These are phyloP conservation scores for Melaleuca quinquenervia DNA, from an alignment of 345 rosid species.

Conservation along the genomic window DNA sequence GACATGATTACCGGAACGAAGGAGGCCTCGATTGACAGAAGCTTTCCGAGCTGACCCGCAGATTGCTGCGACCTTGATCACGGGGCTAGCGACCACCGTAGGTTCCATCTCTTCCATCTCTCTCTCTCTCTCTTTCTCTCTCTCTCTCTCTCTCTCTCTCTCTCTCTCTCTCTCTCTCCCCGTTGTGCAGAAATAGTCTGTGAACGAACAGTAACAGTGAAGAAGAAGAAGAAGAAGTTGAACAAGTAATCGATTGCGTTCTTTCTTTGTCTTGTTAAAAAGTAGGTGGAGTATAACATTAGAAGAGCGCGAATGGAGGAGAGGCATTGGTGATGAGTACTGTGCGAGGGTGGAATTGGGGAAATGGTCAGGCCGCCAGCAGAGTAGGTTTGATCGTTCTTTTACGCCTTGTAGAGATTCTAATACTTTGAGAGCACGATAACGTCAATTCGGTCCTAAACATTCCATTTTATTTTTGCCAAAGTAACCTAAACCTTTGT, in stretches of 20 bases:
- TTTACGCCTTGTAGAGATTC: not conserved
- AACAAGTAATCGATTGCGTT: not conserved
- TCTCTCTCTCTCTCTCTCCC: too few species aligned
- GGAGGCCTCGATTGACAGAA: slow-evolving; percentile 58
- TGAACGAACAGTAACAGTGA: not conserved
- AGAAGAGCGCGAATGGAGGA: not conserved
- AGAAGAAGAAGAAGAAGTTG: not conserved
- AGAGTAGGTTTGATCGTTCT: not conserved
- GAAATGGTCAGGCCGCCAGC: not conserved
- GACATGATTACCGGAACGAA: slow-evolving; percentile 43
- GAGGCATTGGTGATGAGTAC: not conserved
- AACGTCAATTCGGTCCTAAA: too few species aligned
- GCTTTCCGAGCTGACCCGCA: slow-evolving; percentile 72
- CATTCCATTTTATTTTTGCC: too few species aligned
- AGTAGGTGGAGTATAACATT: not conserved
- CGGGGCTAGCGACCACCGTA: slow-evolving; percentile 18
- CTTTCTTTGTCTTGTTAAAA: not conserved
- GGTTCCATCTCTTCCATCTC: slow-evolving; percentile 46
- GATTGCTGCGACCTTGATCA: slow-evolving; percentile 55
- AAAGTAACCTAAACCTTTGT: too few species aligned
- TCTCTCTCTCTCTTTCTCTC: not conserved
- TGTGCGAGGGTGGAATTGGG: not conserved
- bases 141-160: too few species aligned
- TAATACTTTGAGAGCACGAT: too few species aligned
- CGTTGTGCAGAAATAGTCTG: not conserved